Evolutionary conservation across 805 yeast genomes (phyloP).

Genomic region (Metschnikowia corniflorae): DNA sequence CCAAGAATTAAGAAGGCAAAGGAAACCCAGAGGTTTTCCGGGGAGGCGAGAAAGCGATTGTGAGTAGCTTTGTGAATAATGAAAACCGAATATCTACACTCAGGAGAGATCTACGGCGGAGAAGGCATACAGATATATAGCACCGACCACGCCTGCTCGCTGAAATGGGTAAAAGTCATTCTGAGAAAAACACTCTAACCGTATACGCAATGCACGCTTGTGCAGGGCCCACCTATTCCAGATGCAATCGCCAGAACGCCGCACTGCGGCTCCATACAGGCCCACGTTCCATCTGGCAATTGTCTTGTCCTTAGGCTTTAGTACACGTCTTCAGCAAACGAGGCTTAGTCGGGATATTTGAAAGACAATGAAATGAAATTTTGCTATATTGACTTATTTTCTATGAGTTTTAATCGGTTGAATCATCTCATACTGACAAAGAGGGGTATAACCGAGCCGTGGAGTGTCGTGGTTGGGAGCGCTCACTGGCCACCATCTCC

Average conservation of each 20-base stretch:
- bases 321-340: no score
- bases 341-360: no score
- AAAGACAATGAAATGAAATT: no score
- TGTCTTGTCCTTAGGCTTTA: no score
- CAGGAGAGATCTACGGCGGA: neutral
- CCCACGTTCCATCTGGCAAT: no score
- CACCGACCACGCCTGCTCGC: conserved; percentile 5
- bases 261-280: conserved; percentile 3
- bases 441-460: no score
- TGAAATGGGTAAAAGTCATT: conserved; percentile 5
- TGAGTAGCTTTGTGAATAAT: no score
- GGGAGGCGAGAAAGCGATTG: neutral
- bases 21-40: no score
- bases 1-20: no score
- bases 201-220: conserved; percentile 9
- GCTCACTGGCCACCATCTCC: neutral
- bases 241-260: conserved; percentile 7
- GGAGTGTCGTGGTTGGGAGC: conserved; percentile 3
- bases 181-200: neutral
- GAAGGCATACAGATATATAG: conserved; percentile 8
- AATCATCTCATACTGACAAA: no score
- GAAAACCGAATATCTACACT: neutral
- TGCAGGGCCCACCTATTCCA: conserved; percentile 10
- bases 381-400: no score
- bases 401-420: no score